Evolutionary conservation across 2,329 filamentous ascomycete genomes (phyloP), one percentile per base, ranked within the genome.

Genomic region (Fusarium fracticaudum): DNA sequence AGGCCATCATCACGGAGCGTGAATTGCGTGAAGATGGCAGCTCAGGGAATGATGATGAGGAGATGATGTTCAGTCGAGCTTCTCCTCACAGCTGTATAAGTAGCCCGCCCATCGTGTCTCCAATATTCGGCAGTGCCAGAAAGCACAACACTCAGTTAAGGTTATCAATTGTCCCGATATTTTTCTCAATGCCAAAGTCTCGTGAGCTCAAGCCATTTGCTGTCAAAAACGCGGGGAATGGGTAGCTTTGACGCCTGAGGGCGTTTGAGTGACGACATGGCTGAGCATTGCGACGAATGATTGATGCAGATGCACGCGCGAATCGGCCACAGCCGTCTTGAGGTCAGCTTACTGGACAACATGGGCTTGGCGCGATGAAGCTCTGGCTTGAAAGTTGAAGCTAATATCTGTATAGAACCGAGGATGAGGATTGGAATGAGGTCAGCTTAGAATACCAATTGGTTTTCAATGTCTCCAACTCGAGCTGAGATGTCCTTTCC

Each of bases 241-340:
- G 33, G 44, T 63, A 61, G 67, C 59, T 53, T 60, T 58, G 60
- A 47, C 54, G 66, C 63, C 63, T 57, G 71, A 54, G 54, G 35
- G 64, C 66, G 67, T 47, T 71, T 44, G 45, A 45, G 74, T 76
- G 74, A 76, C 72, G 69, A 75, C 74, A 75, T 64, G 43, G 69
- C 66, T 67, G 57, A 33, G 50, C 44, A 60, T 47, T 48, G 43
- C 50, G 40, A 59, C 69, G 54, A 61, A 51, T 75, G 40, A 53
- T 33, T 58, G 64, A 70, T 55, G 63, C 40, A 59, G 61, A 60
- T 40, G 45, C 29, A 43, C 15, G 26, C 43, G 22, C 41, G 14
- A n/a, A 29, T 60, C 63, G 47, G 50, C 63, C 31, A 26, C 26
- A 55, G 35, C 43, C 40, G 44, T 53, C 31, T 35, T 59, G 40